These are phyloP conservation scores for Terfezia boudieri DNA, from an alignment of 495 filamentous ascomycete genomes.

Conservation along the genomic window DNA sequence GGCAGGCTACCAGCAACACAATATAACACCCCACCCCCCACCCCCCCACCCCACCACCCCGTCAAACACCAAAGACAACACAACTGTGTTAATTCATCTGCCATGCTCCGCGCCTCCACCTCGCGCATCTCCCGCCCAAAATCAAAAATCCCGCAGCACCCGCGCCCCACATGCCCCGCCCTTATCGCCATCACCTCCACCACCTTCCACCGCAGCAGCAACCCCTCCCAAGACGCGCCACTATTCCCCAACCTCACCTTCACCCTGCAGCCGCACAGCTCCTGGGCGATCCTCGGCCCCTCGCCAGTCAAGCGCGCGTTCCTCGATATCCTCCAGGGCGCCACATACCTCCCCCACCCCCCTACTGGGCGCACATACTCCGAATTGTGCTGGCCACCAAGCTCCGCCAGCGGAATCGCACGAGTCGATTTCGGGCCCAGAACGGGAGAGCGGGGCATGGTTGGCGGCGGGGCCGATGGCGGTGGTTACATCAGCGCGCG, in stretches of 20 bases:
- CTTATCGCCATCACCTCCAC: constrained; percentile 12
- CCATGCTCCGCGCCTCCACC: background rate
- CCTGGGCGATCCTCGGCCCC: constrained; percentile 43
- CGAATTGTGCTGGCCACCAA: constrained; percentile 28
- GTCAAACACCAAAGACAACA: constrained; percentile 1
- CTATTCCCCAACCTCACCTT: constrained; percentile 19
- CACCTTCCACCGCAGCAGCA: constrained; percentile 28
- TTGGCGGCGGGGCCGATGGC: constrained; percentile 25
- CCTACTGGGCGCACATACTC: constrained; percentile 40
- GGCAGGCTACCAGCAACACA: background rate
- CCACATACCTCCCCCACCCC: constrained; percentile 32
- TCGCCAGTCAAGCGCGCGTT: constrained; percentile 31
- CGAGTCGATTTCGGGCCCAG: constrained; percentile 16
- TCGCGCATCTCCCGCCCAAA: background rate
- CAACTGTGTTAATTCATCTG: no score
- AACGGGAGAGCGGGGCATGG: constrained; percentile 16
- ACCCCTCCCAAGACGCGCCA: constrained; percentile 32
- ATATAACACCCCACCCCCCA: background rate
- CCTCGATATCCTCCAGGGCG: constrained; percentile 40
- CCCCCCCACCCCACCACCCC: background rate
- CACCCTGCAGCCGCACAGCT: constrained; percentile 17
- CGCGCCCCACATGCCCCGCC: no score
- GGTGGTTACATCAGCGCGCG: constrained; percentile 72
- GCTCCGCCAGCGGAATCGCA: constrained; percentile 13
- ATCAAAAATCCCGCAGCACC: no score